A percentile compares a stretch with the other conserved stretches of the same genome.
Conservation (phyloP, 805 yeast species). For the Candida sithepensis region DNA sequence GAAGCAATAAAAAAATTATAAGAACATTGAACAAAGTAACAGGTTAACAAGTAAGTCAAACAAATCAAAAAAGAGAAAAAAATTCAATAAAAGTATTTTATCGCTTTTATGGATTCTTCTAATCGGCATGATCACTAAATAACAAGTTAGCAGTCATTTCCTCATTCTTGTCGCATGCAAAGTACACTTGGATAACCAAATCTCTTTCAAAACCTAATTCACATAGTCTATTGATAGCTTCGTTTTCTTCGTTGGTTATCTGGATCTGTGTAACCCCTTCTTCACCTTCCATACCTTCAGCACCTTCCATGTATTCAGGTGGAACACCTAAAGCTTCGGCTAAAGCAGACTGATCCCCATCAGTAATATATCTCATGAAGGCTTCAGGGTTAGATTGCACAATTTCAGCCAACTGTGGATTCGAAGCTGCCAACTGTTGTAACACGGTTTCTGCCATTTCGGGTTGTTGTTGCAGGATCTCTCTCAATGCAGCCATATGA, state of each 20-base stretch:
- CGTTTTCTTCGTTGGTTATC: conserved; percentile 79
- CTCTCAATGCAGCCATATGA: conserved; percentile 59
- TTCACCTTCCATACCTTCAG: conserved; percentile 36
- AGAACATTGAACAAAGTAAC: not conserved
- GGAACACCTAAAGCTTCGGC: conserved; percentile 39
- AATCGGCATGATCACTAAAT: conserved; percentile 53
- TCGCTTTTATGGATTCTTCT: not conserved
- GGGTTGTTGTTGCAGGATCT: conserved; percentile 79
- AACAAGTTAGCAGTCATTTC: conserved; percentile 93
- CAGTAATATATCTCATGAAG: conserved; percentile 69
- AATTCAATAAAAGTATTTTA: not conserved
- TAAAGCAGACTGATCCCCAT: conserved; percentile 55
- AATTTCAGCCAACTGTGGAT: conserved; percentile 80
- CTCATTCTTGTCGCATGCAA: conserved; percentile 98
- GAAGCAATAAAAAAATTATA: not conserved
- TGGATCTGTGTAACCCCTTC: conserved; percentile 50
- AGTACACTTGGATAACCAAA: conserved; percentile 85
- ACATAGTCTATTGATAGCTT: conserved; percentile 84
- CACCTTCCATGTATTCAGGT: conserved; percentile 34
- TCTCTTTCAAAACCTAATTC: conserved; percentile 91
- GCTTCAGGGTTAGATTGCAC: conserved; percentile 88
- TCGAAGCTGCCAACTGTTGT: conserved; percentile 73
- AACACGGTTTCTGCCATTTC: conserved; percentile 81
- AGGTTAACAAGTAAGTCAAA: not conserved
- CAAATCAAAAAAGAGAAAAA: not conserved